A percentile compares a stretch with the other conserved stretches of the same genome.
Evolutionary conservation across 495 filamentous ascomycete species (phyloP).

Genomic region (Gamarada debralockiae): DNA sequence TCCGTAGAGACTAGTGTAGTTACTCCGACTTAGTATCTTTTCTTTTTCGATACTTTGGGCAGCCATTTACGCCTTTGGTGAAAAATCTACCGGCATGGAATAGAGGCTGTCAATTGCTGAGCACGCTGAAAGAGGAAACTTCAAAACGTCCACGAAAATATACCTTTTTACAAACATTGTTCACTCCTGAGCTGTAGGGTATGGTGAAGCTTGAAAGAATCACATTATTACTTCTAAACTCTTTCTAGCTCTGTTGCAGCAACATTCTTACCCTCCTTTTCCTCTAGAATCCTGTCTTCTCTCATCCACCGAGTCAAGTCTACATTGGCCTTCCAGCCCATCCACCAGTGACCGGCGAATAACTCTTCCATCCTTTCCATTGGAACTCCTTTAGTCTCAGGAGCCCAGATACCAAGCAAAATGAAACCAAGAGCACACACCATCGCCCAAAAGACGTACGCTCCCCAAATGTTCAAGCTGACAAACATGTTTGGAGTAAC

Average conservation of each 20-base stretch:
- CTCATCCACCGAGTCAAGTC: no score
- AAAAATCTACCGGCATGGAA: no score
- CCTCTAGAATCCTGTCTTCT: background rate
- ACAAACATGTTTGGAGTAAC: conserved; percentile 46
- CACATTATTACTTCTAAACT: background rate
- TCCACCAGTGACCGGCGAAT: conserved; percentile 40
- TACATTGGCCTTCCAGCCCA: conserved; percentile 35
- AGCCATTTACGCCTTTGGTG: no score
- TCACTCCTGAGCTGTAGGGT: background rate
- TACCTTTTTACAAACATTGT: no score
- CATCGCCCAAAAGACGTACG: conserved; percentile 42
- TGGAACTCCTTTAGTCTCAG: conserved; percentile 41
- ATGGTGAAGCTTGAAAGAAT: background rate
- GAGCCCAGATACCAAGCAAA: conserved; percentile 43
- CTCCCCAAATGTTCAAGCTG: conserved; percentile 39
- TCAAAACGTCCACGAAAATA: no score
- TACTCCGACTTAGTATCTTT: no score
- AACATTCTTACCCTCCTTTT: background rate
- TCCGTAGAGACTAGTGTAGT: no score
- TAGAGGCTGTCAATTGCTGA: no score
- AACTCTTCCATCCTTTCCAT: conserved; percentile 44
- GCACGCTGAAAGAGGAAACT: no score
- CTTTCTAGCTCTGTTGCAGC: background rate
- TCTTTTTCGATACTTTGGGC: no score
- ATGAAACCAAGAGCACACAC: conserved; percentile 38